Evolutionary conservation across 306 rosid genomes (phyloP).

Genomic region (Trifolium fragiferum): DNA sequence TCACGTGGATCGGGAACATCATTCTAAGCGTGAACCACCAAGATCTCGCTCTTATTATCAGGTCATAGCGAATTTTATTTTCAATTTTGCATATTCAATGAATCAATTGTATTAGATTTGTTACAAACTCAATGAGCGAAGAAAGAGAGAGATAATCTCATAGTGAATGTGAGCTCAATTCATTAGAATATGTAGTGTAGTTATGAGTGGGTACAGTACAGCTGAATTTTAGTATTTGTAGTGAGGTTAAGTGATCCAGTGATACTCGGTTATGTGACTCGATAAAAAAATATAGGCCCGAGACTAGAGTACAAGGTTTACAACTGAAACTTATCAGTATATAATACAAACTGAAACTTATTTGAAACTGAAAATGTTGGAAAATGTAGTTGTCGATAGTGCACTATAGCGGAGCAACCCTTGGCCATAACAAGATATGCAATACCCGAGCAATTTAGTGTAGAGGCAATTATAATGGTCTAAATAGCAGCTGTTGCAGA

Average conservation of each 20-base stretch:
- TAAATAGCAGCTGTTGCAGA: not conserved
- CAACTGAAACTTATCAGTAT: not conserved
- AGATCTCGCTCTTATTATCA: constrained; percentile 66
- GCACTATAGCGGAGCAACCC: too few relatives aligned
- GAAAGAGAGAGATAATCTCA: not conserved
- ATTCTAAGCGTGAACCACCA: constrained; percentile 16
- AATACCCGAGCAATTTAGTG: not conserved
- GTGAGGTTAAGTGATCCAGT: not conserved
- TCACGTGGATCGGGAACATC: too few relatives aligned
- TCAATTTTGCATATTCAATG: not conserved
- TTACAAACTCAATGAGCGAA: not conserved
- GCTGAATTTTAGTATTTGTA: not conserved
- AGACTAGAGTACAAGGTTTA: not conserved
- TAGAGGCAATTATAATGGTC: too few relatives aligned
- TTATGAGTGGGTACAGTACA: too few relatives aligned
- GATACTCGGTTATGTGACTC: not conserved
- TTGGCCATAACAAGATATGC: not conserved
- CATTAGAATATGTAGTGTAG: not conserved
- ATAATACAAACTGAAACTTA: not conserved
- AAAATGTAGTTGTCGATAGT: not conserved
- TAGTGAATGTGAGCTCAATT: not conserved
- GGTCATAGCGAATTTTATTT: constrained; percentile 46
- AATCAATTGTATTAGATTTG: constrained; percentile 14
- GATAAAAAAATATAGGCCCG: not conserved
- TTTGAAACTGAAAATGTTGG: not conserved